A percentile compares a stretch with the other conserved stretches of the same genome.
phyloP scores from a whole-genome alignment of 352 stramenopile genomes.

The Phytophthora nicotianae region DNA sequence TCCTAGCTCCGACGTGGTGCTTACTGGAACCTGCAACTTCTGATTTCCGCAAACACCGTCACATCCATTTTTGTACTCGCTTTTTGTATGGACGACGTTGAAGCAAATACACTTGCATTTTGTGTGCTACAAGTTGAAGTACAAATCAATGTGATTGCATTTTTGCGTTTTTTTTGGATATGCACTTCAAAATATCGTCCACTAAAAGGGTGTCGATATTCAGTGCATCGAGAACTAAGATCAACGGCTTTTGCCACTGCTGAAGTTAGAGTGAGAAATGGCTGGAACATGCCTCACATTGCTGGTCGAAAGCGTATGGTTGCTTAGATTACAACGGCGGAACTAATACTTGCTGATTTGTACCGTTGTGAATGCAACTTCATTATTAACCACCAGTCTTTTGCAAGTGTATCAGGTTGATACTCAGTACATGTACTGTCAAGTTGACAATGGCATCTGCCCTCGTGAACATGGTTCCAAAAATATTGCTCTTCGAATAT shows the following conservation, averaged over 20 bases:
- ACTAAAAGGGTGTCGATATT: too few relatives aligned
- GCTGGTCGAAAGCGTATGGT: too few relatives aligned
- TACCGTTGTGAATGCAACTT: not conserved
- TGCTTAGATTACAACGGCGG: too few relatives aligned
- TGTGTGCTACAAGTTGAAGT: constrained; percentile 19
- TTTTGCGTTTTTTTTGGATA: too few relatives aligned
- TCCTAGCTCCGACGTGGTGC: not conserved
- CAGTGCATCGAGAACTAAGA: too few relatives aligned
- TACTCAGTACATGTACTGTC: not conserved
- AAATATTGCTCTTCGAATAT: not conserved
- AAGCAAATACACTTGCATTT: constrained; percentile 7
- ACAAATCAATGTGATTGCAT: not conserved
- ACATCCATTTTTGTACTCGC: not conserved
- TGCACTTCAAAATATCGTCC: too few relatives aligned
- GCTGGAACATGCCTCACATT: too few relatives aligned
- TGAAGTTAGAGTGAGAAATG: too few relatives aligned
- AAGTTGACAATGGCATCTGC: not conserved
- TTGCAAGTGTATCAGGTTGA: not conserved
- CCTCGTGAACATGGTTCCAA: not conserved
- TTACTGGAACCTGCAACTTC: not conserved
- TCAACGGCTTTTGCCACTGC: too few relatives aligned
- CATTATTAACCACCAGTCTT: not conserved
- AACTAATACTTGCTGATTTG: too few relatives aligned
- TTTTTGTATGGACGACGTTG: constrained; percentile 6
- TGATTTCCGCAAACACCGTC: too few relatives aligned